Conservation (phyloP, 75 land plant species). For the Pinus tabuliformis region DNA sequence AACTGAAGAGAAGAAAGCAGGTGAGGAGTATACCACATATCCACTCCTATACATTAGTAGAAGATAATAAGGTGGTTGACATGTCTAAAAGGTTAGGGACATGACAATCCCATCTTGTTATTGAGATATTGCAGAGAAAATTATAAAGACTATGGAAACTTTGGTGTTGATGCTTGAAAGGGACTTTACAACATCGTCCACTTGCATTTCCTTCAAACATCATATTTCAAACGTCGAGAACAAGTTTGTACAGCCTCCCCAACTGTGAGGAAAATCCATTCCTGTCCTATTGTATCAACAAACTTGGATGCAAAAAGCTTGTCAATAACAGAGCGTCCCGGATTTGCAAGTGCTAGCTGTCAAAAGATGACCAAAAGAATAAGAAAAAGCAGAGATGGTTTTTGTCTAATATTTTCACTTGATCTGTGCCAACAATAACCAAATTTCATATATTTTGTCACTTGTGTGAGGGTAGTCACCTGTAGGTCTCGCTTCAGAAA, state of each 20-base stretch:
- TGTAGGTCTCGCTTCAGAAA: conserved; percentile 66
- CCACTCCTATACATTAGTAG: too few relatives aligned
- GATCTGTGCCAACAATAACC: neutral
- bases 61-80: too few relatives aligned
- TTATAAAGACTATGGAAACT: neutral
- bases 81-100: too few relatives aligned
- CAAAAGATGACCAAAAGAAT: neutral
- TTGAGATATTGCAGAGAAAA: too few relatives aligned
- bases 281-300: conserved; percentile 44
- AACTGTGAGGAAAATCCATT: conserved; percentile 76
- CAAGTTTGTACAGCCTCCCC: conserved; percentile 65
- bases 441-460: neutral
- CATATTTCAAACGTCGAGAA: conserved; percentile 24
- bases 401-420: neutral
- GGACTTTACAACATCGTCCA: neutral
- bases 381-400: neutral
- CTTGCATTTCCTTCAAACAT: conserved; percentile 5
- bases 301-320: conserved; percentile 59
- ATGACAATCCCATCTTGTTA: too few relatives aligned
- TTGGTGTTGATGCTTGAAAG: neutral
- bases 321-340: conserved; percentile 65
- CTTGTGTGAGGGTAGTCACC: conserved; percentile 23
- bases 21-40: too few relatives aligned
- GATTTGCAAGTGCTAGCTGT: conserved; percentile 83
- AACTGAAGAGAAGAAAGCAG: too few relatives aligned